Evolutionary conservation across 352 stramenopile species (phyloP).

Genomic region (Pilasporangium apinafurcum): DNA sequence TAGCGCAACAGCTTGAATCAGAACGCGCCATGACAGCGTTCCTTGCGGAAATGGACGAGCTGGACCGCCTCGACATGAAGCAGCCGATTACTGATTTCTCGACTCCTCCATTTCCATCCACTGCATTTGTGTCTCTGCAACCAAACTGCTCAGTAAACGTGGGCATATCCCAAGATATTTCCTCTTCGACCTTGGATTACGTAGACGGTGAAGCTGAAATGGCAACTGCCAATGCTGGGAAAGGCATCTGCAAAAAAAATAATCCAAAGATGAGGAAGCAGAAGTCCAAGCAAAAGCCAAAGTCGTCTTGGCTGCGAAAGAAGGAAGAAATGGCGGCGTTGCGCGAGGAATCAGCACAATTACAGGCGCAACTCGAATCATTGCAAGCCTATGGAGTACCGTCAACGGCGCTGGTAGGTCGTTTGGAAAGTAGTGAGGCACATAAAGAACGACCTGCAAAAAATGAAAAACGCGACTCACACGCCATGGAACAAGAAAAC

Average conservation of each 20-base stretch:
- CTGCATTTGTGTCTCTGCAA: no score
- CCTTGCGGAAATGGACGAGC: constrained; percentile 4
- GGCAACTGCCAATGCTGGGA: no score
- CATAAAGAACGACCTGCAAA: neutral
- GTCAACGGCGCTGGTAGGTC: no score
- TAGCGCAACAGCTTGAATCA: constrained; percentile 2
- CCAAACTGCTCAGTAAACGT: no score
- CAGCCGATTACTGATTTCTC: no score
- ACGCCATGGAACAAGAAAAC: constrained; percentile 1
- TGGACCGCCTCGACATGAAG: neutral
- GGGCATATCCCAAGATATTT: no score
- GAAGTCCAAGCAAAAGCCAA: no score
- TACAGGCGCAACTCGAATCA: constrained; percentile 3
- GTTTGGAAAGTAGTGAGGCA: neutral
- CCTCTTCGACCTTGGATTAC: no score
- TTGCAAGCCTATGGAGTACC: neutral
- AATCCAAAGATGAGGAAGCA: no score
- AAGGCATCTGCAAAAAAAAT: no score
- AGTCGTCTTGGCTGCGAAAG: constrained; percentile 1
- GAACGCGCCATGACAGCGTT: constrained; percentile 7
- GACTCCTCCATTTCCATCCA: no score
- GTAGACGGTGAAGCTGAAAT: no score
- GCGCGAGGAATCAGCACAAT: neutral
- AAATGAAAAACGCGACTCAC: neutral
- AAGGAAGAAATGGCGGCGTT: constrained; percentile 8